Base-by-base conservation (phyloP, 2,329 filamentous ascomycete genomes). In the Venturiaceae sp. region DNA sequence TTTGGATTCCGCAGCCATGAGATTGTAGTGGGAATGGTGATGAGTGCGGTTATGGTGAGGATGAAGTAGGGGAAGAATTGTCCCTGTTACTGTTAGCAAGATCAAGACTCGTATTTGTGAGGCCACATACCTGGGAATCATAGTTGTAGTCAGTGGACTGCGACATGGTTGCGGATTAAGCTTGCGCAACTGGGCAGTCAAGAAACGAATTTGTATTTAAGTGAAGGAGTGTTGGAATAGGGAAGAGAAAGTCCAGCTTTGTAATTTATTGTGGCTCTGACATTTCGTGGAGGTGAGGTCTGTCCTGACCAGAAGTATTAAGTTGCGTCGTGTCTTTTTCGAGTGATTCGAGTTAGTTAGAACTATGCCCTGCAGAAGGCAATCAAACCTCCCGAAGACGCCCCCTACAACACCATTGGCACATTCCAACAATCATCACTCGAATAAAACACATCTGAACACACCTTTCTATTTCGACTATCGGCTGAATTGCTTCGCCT, bases 61-160 rank as follows among this genome's bases (percentile, higher is more conserved):
- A 97, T 87, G 80, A 99, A 99, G 83, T 95, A 96, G 65, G 95
- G 94, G 80, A 96, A 99, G 80, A 96, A 96, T 83, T 96, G 90
- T 67, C 91, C 92, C 83, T 94, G 61, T 16, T 6, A n/a, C 13
- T 56, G 61, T 69, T 64, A 67, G 58, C 14, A n/a, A 26, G 37
- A n/a, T n/a, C n/a, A n/a, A 23, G 16, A 8, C 32, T n/a, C n/a
- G 30, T 34, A 26, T 26, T 4, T 44, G 58, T 37, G 58, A 36
- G 57, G 58, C 36, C 19, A 57, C 74, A 63, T 71, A 87, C 87
- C 83, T 94, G 85, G 71, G 96, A 89, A 82, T 99, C 94, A 78
- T 99, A 99, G 68, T 89, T 95, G 81, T 99, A 99, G 75, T 97
- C 92, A 69, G 88, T 90, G 44, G 44, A 50, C 44, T 50, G 44